Evolutionary conservation across 1,284 basidiomycete genomes (phyloP), one percentile per base, ranked within the genome.

Genomic region (Leccinum pachyderme): DNA sequence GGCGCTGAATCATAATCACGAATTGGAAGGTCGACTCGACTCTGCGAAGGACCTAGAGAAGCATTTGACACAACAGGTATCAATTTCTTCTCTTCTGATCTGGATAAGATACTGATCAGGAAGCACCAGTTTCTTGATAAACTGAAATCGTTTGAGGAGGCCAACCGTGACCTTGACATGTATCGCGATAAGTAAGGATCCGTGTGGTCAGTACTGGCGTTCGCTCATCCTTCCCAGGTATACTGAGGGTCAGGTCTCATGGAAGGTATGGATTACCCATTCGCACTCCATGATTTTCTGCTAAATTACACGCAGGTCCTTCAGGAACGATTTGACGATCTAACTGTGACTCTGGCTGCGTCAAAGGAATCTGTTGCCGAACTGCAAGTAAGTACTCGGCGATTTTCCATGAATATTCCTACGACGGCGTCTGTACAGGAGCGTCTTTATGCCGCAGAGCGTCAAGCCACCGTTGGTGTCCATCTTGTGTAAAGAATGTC

Each of bases 261-360:
- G 62, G 68, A 63, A 68, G 62, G 72, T 69, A 55, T 4, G 60
- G n/a, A 7, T 49, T 33, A 13, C 11, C 4, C 31, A 12, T 44
- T 13, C n/a, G 28, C 44, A 6, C 24, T 25, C 8, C 15, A 2
- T 35, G 2, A 28, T 24, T 22, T 41, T 24, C 54, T 51, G n/a
- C 27, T 32, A 59, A 7, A 11, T 31, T 18, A 6, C 25, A 46
- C 22, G 15, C 60, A 84, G 79, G 68, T 75, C 25, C 70, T 86
- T 7, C 81, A 84, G 63, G 82, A 86, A 54, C 75, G 82, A n/a
- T 81, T 81, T 53, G 82, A 84, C 15, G 77, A 83, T 15, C 83
- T 85, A 59, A 65, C 75, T 0, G 69, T 81, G 11, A 79, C 79
- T 7, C 63, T 83, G 46, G 72, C 75, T 35, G 64, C 82, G 18